Conservation (phyloP, 2,329 filamentous ascomycete genomes). For the Lomentospora prolificans region DNA sequence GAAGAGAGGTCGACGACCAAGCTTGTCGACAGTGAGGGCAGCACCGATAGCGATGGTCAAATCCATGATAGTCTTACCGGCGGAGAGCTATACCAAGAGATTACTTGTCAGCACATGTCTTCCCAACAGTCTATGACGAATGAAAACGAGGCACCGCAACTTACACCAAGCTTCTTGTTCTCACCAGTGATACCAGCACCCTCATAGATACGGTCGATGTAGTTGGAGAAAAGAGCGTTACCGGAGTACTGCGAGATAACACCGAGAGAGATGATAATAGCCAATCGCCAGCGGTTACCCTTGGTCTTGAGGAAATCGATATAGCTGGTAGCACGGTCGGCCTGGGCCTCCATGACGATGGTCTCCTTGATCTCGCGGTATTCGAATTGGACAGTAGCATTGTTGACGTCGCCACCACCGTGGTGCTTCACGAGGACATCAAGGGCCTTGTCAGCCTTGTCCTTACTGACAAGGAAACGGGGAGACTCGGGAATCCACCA, state of each 20-base stretch:
- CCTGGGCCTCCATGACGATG: constrained; percentile 45
- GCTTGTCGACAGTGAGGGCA: constrained; percentile 37
- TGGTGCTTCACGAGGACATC: constrained; percentile 53
- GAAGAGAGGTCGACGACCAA: constrained; percentile 44
- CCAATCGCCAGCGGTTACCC: constrained; percentile 55
- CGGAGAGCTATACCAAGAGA: constrained; percentile 24
- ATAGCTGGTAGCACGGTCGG: constrained; percentile 40
- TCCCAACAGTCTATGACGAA: background rate
- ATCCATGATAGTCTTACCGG: constrained; percentile 50
- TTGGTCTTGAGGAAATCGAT: constrained; percentile 51
- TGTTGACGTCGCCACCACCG: constrained; percentile 46
- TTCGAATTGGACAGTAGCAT: constrained; percentile 55
- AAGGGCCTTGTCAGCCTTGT: constrained; percentile 52
- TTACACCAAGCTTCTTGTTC: constrained; percentile 44
- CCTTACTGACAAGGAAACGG: constrained; percentile 54
- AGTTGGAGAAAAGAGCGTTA: constrained; percentile 58
- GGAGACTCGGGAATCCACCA: constrained; percentile 61
- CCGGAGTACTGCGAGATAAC: constrained; percentile 60
- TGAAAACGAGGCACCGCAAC: constrained; percentile 9
- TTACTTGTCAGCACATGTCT: background rate
- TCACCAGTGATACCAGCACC: constrained; percentile 49
- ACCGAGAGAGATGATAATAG: constrained; percentile 52
- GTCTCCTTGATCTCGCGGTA: constrained; percentile 58
- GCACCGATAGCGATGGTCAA: constrained; percentile 47
- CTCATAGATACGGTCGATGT: constrained; percentile 52